Evolutionary conservation across 371 early-diverging fungal genomes (phyloP).

Genomic region (Apophysomyces variabilis): DNA sequence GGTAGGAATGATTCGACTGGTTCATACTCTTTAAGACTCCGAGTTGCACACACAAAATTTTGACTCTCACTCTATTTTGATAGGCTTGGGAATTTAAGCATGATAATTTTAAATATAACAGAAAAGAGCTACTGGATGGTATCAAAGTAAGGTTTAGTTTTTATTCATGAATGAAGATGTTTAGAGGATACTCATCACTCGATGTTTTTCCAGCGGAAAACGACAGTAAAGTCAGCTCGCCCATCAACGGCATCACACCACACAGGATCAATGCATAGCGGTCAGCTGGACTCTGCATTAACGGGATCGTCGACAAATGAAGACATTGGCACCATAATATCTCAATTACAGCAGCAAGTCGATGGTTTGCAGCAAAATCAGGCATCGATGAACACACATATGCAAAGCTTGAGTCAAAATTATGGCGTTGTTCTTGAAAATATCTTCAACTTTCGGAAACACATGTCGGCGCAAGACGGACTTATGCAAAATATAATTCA

Average conservation of each 20-base stretch:
- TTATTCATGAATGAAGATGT: too few species aligned
- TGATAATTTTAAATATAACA: constrained; percentile 69
- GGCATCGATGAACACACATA: constrained; percentile 31
- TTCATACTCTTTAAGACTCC: not conserved
- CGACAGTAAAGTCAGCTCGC: constrained; percentile 1
- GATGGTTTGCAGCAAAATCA: constrained; percentile 41
- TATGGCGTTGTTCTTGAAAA: constrained; percentile 61
- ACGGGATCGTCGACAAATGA: constrained; percentile 13
- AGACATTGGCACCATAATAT: constrained; percentile 27
- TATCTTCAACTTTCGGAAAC: constrained; percentile 52
- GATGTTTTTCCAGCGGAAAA: constrained; percentile 7
- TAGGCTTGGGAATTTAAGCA: constrained; percentile 82
- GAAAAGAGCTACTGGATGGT: constrained; percentile 64
- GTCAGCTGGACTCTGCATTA: not conserved
- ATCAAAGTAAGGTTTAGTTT: constrained; percentile 40
- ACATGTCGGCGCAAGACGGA: constrained; percentile 61
- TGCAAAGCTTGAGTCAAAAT: constrained; percentile 51
- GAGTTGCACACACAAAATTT: not conserved
- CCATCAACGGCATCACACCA: constrained; percentile 3
- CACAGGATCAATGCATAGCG: constrained; percentile 6
- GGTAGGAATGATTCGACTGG: constrained; percentile 34
- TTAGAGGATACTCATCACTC: too few species aligned
- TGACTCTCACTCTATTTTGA: not conserved
- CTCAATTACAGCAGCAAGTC: constrained; percentile 53
- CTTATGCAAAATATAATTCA: constrained; percentile 63